A percentile compares a stretch with the other conserved stretches of the same genome.
Conservation (phyloP, 2,329 filamentous ascomycete genomes). For the Colletotrichum eleusines region DNA sequence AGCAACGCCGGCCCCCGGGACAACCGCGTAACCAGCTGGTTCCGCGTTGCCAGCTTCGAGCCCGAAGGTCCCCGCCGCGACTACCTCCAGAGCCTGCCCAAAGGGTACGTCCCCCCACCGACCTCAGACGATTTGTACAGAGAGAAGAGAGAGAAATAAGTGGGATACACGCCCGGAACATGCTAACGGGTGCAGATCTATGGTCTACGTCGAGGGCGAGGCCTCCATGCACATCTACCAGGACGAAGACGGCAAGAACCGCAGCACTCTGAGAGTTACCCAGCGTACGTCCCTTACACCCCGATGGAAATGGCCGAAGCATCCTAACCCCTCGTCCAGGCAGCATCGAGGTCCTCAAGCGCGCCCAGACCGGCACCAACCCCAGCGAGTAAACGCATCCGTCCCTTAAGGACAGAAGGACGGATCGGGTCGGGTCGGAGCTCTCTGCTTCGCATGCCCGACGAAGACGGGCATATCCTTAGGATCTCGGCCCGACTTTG, state of each 20-base stretch:
- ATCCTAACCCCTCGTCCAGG: slow-evolving; percentile 50
- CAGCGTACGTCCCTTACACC: slow-evolving; percentile 75
- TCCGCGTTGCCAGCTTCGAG: slow-evolving; percentile 80
- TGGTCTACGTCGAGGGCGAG: slow-evolving; percentile 88
- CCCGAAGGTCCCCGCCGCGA: slow-evolving; percentile 77
- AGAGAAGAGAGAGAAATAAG: background rate
- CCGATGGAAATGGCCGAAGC: background rate
- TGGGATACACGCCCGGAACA: background rate
- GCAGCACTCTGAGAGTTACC: slow-evolving; percentile 74
- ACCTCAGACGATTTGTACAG: background rate
- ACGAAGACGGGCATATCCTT: slow-evolving; percentile 12
- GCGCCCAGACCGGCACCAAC: slow-evolving; percentile 48
- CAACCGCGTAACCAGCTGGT: slow-evolving; percentile 86
- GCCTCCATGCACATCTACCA: slow-evolving; percentile 76
- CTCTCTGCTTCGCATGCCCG: slow-evolving; percentile 15
- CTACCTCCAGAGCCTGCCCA: slow-evolving; percentile 78
- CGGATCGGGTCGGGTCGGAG: slow-evolving; percentile 1
- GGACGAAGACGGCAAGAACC: slow-evolving; percentile 77
- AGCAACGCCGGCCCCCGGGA: slow-evolving; percentile 75
- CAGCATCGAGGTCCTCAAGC: slow-evolving; percentile 60
- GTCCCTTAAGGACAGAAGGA: background rate
- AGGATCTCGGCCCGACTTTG: slow-evolving; percentile 23
- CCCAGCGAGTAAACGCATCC: slow-evolving; percentile 38
- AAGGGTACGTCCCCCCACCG: slow-evolving; percentile 75
- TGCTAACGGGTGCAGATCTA: slow-evolving; percentile 65